phyloP scores from a whole-genome alignment of 148 eudicot genomes.

The Selenicereus undatus region DNA sequence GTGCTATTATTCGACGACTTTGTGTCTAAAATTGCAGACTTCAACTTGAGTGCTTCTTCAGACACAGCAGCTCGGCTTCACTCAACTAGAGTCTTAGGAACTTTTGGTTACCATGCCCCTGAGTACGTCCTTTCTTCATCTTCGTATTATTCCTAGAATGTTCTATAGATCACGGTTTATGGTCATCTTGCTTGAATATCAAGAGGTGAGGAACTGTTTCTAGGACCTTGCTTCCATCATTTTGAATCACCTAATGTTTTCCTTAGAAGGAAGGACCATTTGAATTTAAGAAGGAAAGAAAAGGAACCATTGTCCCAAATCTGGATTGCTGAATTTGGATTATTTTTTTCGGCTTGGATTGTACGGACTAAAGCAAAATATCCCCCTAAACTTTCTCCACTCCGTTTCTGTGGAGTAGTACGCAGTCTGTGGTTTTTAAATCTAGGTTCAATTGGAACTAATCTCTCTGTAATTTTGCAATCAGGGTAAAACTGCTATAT shows the following conservation, averaged over 20 bases:
- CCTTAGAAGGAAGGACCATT: too few species aligned
- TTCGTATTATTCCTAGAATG: neutral
- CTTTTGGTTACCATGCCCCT: slow-evolving; percentile 80
- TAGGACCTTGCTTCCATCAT: neutral
- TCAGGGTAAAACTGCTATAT: too few species aligned
- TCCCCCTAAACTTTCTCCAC: too few species aligned
- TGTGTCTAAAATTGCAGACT: slow-evolving; percentile 62
- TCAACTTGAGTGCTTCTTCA: slow-evolving; percentile 52
- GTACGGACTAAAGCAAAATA: too few species aligned
- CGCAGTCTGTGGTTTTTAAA: too few species aligned
- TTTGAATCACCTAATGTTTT: neutral
- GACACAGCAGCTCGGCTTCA: slow-evolving; percentile 76
- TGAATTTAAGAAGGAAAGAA: too few species aligned
- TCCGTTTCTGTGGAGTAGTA: too few species aligned
- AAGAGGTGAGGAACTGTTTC: neutral
- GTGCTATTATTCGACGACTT: slow-evolving; percentile 63
- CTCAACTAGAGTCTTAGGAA: slow-evolving; percentile 73
- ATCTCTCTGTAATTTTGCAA: too few species aligned
- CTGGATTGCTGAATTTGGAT: too few species aligned
- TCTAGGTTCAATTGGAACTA: too few species aligned
- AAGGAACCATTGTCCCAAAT: too few species aligned
- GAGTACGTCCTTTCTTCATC: slow-evolving; percentile 39
- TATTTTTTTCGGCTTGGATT: too few species aligned
- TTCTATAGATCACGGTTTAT: neutral
- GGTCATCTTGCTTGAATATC: neutral